phyloP scores from a whole-genome alignment of 495 filamentous ascomycete genomes.

The Lasiosphaeria hispida region DNA sequence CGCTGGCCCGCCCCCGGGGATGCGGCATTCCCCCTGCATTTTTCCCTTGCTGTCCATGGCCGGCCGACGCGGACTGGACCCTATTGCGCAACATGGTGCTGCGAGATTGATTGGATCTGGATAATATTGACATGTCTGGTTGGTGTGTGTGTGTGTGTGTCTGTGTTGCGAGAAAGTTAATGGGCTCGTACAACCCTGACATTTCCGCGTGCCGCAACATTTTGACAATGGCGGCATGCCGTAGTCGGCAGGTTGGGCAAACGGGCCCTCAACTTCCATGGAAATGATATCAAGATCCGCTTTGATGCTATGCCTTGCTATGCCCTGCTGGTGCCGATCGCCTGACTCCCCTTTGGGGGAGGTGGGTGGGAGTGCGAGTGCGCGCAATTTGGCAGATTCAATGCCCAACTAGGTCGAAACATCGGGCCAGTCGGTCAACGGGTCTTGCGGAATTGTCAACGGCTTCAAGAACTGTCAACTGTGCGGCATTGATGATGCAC shows the following conservation, averaged over 20 bases:
- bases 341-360: neutral
- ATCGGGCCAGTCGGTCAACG: neutral
- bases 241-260: too few relatives aligned
- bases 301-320: neutral
- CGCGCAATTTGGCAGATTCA: constrained; percentile 14
- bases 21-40: constrained; percentile 8
- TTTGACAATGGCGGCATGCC: neutral
- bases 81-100: constrained; percentile 14
- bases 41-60: neutral
- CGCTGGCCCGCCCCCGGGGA: too few relatives aligned
- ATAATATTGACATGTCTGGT: constrained; percentile 8
- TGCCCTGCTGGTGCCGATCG: constrained; percentile 5
- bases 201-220: neutral
- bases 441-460: constrained; percentile 1
- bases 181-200: constrained; percentile 1
- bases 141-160: constrained; percentile 1
- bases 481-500: neutral
- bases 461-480: neutral
- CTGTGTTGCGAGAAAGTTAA: constrained; percentile 1
- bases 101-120: constrained; percentile 35
- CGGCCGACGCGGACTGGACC: too few relatives aligned
- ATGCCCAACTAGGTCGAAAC: constrained; percentile 7
- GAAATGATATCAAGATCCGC: neutral
- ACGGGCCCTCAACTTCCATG: neutral
- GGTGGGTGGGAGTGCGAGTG: constrained; percentile 6